Conservation (phyloP, 2,329 filamentous ascomycete genomes). For the Neopestalotiopsis rosae region DNA sequence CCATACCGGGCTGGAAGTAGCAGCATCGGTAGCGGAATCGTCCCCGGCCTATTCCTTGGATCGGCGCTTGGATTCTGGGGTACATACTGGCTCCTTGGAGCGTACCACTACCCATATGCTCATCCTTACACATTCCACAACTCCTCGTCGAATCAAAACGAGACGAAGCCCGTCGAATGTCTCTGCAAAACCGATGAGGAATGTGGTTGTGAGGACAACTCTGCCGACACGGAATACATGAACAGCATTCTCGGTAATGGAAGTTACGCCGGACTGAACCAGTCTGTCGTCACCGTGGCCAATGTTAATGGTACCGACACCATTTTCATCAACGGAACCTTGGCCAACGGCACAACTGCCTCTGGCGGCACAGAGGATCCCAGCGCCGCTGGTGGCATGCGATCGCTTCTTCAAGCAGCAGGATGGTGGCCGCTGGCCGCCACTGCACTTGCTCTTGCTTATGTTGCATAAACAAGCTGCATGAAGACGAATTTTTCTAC, state of each 20-base stretch:
- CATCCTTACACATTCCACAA: slow-evolving; percentile 56
- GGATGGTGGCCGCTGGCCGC: slow-evolving; percentile 58
- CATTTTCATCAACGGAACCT: slow-evolving; percentile 76
- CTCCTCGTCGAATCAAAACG: slow-evolving; percentile 54
- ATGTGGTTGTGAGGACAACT: slow-evolving; percentile 69
- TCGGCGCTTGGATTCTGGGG: slow-evolving; percentile 60
- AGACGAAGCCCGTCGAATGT: slow-evolving; percentile 66
- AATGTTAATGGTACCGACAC: slow-evolving; percentile 67
- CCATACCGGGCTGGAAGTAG: slow-evolving; percentile 65
- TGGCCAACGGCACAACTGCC: slow-evolving; percentile 70
- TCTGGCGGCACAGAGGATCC: slow-evolving; percentile 49
- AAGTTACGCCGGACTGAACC: slow-evolving; percentile 63
- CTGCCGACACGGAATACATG: slow-evolving; percentile 64
- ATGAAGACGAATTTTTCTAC: too few relatives aligned
- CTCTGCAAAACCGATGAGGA: slow-evolving; percentile 58
- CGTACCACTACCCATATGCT: slow-evolving; percentile 62
- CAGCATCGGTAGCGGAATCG: slow-evolving; percentile 54
- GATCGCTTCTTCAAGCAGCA: slow-evolving; percentile 40
- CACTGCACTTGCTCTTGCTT: slow-evolving; percentile 50
- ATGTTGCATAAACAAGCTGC: slow-evolving; percentile 39
- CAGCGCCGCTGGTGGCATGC: slow-evolving; percentile 39
- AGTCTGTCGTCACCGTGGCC: slow-evolving; percentile 65
- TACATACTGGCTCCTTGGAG: slow-evolving; percentile 57
- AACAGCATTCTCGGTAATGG: slow-evolving; percentile 70
- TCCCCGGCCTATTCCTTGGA: slow-evolving; percentile 54